Percentiles rank a stretch among this genome's conserved stretches.
Evolutionary conservation across 495 filamentous ascomycete genomes (phyloP).

Genomic region (Rostrohypoxylon terebratum): DNA sequence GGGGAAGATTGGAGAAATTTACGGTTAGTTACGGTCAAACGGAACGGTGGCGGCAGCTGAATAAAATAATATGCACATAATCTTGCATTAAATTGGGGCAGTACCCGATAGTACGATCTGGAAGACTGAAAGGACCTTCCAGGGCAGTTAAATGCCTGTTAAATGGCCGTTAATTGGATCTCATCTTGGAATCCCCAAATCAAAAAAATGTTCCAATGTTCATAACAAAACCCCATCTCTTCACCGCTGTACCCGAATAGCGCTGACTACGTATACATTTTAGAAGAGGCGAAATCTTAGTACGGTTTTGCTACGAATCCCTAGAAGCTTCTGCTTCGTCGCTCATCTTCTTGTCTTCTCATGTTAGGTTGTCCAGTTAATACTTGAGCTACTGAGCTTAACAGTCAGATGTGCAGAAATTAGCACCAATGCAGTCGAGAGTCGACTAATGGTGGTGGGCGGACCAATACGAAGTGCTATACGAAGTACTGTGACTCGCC

Average conservation of each 20-base stretch:
- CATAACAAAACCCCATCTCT: slow-evolving; percentile 6
- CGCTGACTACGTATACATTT: slow-evolving; percentile 25
- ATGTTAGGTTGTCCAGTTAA: background rate
- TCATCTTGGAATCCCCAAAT: slow-evolving; percentile 11
- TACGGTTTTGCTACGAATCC: slow-evolving; percentile 10
- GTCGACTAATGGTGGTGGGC: slow-evolving; percentile 34
- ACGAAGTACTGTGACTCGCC: slow-evolving; percentile 37
- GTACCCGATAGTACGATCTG: slow-evolving; percentile 1
- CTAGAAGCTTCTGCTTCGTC: slow-evolving; percentile 2
- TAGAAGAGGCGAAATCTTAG: slow-evolving; percentile 13
- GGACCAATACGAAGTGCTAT: slow-evolving; percentile 41
- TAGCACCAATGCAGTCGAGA: slow-evolving; percentile 41
- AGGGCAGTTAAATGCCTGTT: too few species aligned
- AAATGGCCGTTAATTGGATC: slow-evolving; percentile 3
- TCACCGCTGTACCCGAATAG: slow-evolving; percentile 27
- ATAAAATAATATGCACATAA: slow-evolving; percentile 11
- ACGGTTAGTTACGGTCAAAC: slow-evolving; percentile 6
- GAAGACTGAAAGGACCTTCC: too few species aligned
- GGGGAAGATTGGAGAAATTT: background rate
- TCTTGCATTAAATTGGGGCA: slow-evolving; percentile 19
- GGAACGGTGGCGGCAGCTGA: background rate
- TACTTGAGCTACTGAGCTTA: background rate
- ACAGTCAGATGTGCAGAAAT: slow-evolving; percentile 27
- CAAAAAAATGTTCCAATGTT: too few species aligned
- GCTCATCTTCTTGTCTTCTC: background rate